Percentiles rank a stretch among this genome's conserved stretches.
phyloP scores from a whole-genome alignment of 208 protist species.

The Blastocrithidia nonstop region DNA sequence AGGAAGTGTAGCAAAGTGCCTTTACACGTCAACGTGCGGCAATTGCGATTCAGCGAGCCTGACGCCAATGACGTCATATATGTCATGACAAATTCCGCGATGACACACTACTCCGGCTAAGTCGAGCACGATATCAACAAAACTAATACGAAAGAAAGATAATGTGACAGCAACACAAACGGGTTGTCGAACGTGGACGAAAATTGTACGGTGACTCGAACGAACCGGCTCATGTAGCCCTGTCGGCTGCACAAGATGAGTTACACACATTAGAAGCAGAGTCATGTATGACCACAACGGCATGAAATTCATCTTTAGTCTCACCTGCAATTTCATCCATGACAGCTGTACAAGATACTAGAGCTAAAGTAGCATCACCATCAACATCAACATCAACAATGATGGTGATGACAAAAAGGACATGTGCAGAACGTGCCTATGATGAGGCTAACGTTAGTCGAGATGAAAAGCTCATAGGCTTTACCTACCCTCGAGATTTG shows the following conservation, averaged over 20 bases:
- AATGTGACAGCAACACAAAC: conserved; percentile 9
- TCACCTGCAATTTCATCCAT: too few species aligned
- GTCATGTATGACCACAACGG: conserved; percentile 4
- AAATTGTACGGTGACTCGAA: conserved; percentile 19
- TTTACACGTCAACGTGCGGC: conserved; percentile 25
- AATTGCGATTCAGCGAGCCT: conserved; percentile 41
- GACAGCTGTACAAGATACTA: too few species aligned
- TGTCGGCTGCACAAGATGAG: background rate
- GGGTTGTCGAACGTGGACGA: conserved; percentile 5
- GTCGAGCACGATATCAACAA: conserved; percentile 29
- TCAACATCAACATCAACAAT: conserved; percentile 5
- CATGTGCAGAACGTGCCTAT: conserved; percentile 3
- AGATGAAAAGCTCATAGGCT: conserved; percentile 21
- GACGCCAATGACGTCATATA: conserved; percentile 30
- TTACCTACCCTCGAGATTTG: conserved; percentile 11
- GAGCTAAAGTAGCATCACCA: conserved; percentile 3
- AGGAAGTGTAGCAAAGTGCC: conserved; percentile 13
- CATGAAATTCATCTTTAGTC: conserved; percentile 5
- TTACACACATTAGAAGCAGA: background rate
- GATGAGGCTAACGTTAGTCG: conserved; percentile 17
- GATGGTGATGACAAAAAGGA: too few species aligned
- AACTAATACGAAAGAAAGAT: conserved; percentile 15
- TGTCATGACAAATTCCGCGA: conserved; percentile 18
- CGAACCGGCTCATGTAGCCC: background rate
- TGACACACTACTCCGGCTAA: conserved; percentile 17